Evolutionary conservation across 805 yeast genomes (phyloP), one percentile per base, ranked within the genome.

Genomic region (Saccharomyces paradoxus): DNA sequence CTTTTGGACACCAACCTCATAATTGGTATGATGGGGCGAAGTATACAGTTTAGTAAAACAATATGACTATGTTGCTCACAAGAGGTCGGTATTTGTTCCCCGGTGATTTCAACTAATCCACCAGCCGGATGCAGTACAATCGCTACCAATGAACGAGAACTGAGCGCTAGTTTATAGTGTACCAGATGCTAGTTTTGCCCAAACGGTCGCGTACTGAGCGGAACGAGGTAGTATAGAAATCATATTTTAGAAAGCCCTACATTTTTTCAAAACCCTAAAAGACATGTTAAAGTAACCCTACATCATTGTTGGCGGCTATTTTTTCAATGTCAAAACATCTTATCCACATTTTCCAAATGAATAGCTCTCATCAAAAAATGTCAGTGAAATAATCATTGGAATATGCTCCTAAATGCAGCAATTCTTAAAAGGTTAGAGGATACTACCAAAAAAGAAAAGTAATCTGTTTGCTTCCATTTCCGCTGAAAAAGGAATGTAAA

Each of bases 1-100:
- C 70, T 62, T 55, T 59, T 67, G 3, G 64, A 58, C 9, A 67
- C 27, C 22, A 66, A 44, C 49, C 61, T 55, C 62, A 61, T 60
- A 24, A 46, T 52, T 50, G 52, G 12, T 7, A 21, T 21, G 22
- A 17, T n/a, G 13, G 17, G 22, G 4, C 44, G 24, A 37, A 7
- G 17, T 21, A 37, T 17, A 17, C 24, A 17, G 24, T 9, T 37
- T 14, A 17, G 24, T 3, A 17, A 22, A 21, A 37, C 9, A 9
- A 10, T n/a, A 24, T 17, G 4, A n/a, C 37, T 17, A 17, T 2
- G 10, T 37, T n/a, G 24, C 7, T 8, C 17, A 17, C 24, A 37
- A 8, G 17, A 17, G 2, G 17, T 17, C 24, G 22, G 24, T 17
- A 17, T 22, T 37, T 37, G 13, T 8, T n/a, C 17, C 44, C 41